These are phyloP conservation scores for Nymphaea thermarum DNA, from an alignment of 164 flowering plant genomes.

Conservation along the genomic window DNA sequence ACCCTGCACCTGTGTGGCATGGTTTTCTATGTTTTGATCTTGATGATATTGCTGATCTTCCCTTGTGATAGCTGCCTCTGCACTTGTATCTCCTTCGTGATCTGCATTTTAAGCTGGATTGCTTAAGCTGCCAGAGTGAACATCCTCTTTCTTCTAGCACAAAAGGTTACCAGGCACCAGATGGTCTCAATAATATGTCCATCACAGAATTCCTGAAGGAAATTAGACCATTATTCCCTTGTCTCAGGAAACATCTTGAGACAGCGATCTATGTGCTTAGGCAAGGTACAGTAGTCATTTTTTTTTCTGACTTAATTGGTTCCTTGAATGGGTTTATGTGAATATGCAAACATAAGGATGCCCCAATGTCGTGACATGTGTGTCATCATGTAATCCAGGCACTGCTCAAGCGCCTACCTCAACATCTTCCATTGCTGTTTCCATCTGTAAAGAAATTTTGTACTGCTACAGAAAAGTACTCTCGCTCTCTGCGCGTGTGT, in stretches of 20 bases:
- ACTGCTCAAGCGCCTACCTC: slow-evolving; percentile 23
- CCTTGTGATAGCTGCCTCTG: slow-evolving; percentile 44
- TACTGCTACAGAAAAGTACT: slow-evolving; percentile 52
- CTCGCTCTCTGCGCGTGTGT: too few species aligned
- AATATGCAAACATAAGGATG: background rate
- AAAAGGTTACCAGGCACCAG: slow-evolving; percentile 17
- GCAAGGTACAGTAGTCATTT: slow-evolving; percentile 30
- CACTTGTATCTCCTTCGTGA: slow-evolving; percentile 66
- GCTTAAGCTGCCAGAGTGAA: slow-evolving; percentile 29
- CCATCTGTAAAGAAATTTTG: slow-evolving; percentile 46
- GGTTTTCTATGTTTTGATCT: too few species aligned
- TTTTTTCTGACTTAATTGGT: background rate
- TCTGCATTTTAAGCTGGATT: slow-evolving; percentile 52
- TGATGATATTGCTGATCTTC: background rate
- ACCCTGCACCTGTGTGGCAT: too few species aligned
- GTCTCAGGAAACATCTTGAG: slow-evolving; percentile 43
- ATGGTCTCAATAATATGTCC: slow-evolving; percentile 23
- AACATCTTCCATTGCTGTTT: slow-evolving; percentile 27
- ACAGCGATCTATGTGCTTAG: slow-evolving; percentile 29
- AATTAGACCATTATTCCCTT: slow-evolving; percentile 37
- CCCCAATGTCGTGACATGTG: slow-evolving; percentile 18
- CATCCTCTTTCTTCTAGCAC: slow-evolving; percentile 16
- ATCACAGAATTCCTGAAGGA: slow-evolving; percentile 29
- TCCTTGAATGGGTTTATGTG: too few species aligned
- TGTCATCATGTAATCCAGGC: slow-evolving; percentile 49